These are phyloP conservation scores for Pichia rugopelliculosa DNA, from an alignment of 805 yeast genomes.

Conservation along the genomic window DNA sequence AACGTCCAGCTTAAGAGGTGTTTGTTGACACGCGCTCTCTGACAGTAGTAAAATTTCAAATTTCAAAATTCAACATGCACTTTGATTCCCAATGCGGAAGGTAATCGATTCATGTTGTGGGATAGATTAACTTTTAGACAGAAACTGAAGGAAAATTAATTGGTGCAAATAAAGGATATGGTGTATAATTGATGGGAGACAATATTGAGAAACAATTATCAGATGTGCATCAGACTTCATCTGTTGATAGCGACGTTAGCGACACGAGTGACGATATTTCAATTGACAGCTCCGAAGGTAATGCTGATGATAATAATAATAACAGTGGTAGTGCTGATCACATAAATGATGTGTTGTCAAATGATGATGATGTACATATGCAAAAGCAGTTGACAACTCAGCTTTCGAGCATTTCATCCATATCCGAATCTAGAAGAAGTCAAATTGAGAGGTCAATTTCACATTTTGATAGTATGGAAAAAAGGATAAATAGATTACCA, in stretches of 20 bases:
- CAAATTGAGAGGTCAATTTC: conserved; percentile 16
- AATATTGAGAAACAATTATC: neutral
- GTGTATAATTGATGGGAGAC: neutral
- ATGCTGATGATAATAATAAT: neutral
- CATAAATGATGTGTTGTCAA: too few species aligned
- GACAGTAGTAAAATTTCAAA: neutral
- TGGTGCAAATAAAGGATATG: neutral
- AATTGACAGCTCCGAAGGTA: neutral
- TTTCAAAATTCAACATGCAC: neutral
- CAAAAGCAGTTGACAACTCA: conserved; percentile 5
- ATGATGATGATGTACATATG: neutral
- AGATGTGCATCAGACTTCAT: neutral
- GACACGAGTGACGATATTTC: neutral
- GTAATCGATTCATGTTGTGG: conserved; percentile 1
- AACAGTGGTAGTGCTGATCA: too few species aligned
- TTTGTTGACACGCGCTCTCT: conserved; percentile 1
- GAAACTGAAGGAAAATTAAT: neutral
- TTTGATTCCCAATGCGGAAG: neutral
- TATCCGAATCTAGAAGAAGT: conserved; percentile 2
- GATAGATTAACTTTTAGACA: neutral
- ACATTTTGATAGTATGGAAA: conserved; percentile 23
- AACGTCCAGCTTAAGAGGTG: neutral
- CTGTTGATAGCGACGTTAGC: neutral
- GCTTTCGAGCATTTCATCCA: conserved; percentile 1
- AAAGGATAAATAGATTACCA: conserved; percentile 23